Conservation (phyloP, 495 filamentous ascomycete genomes). For the Aspergillus conjunctus region DNA sequence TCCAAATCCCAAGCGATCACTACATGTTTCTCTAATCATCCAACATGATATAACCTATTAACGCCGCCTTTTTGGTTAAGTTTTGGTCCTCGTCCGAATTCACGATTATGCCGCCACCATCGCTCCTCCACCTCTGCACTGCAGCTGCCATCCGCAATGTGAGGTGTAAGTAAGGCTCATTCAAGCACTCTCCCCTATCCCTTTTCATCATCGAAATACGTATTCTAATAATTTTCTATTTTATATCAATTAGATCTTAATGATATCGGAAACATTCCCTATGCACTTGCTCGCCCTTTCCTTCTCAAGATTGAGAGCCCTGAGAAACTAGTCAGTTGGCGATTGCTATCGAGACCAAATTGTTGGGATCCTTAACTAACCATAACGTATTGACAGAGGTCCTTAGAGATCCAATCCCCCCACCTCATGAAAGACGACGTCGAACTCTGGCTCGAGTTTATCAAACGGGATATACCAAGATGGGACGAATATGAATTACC, state of each 20-base stretch:
- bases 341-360: not conserved
- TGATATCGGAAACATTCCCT: slow-evolving; percentile 67
- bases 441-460: slow-evolving; percentile 70
- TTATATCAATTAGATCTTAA: slow-evolving; percentile 45
- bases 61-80: slow-evolving; percentile 26
- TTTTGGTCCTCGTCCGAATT: slow-evolving; percentile 18
- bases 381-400: slow-evolving; percentile 36
- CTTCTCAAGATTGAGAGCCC: slow-evolving; percentile 66
- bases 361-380: slow-evolving; percentile 5
- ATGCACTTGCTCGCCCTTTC: slow-evolving; percentile 59
- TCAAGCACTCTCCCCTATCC: not conserved
- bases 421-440: slow-evolving; percentile 61
- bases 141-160: slow-evolving; percentile 50
- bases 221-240: slow-evolving; percentile 1
- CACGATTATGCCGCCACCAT: slow-evolving; percentile 44
- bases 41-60: slow-evolving; percentile 22
- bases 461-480: slow-evolving; percentile 65
- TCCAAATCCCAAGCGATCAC: slow-evolving; percentile 3
- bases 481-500: slow-evolving; percentile 61
- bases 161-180: slow-evolving; percentile 36
- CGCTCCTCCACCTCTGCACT: slow-evolving; percentile 45
- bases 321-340: slow-evolving; percentile 58
- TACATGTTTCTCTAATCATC: slow-evolving; percentile 15
- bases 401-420: slow-evolving; percentile 65
- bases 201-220: not conserved